These are phyloP conservation scores for Mycena indigotica DNA, from an alignment of 768 basidiomycete species.

Conservation along the genomic window DNA sequence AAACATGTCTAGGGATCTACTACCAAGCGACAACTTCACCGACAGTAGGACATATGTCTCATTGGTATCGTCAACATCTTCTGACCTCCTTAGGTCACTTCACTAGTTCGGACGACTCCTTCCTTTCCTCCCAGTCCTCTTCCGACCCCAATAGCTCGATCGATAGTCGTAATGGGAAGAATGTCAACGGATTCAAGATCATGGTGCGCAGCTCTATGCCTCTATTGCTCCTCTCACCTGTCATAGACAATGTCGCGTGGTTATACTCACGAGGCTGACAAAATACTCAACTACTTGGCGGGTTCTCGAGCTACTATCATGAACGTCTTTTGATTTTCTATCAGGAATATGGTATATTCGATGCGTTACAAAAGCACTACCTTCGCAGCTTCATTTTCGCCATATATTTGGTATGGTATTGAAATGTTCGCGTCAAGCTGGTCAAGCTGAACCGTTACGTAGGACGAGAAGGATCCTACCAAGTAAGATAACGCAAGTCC, in stretches of 20 bases:
- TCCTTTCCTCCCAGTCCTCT: constrained; percentile 30
- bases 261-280: constrained; percentile 81
- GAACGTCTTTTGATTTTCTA: no score
- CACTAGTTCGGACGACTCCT: constrained; percentile 49
- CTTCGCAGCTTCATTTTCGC: constrained; percentile 85
- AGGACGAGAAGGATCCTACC: constrained; percentile 85
- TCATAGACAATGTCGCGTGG: constrained; percentile 66
- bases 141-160: constrained; percentile 42
- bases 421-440: no score
- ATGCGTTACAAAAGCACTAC: constrained; percentile 83
- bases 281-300: constrained; percentile 79
- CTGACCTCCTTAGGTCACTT: constrained; percentile 57
- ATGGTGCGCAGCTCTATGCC: constrained; percentile 42
- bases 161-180: constrained; percentile 39
- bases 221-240: background rate
- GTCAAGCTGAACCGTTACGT: no score
- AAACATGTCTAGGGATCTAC: constrained; percentile 54
- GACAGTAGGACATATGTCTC: constrained; percentile 61
- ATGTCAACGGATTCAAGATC: constrained; percentile 68
- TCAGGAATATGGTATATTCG: constrained; percentile 85
- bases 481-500: constrained; percentile 57
- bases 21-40: constrained; percentile 79
- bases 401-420: constrained; percentile 69
- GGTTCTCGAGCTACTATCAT: no score
- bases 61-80: no score